phyloP scores from a whole-genome alignment of 148 eudicot genomes.

The Suaeda aralocaspica region DNA sequence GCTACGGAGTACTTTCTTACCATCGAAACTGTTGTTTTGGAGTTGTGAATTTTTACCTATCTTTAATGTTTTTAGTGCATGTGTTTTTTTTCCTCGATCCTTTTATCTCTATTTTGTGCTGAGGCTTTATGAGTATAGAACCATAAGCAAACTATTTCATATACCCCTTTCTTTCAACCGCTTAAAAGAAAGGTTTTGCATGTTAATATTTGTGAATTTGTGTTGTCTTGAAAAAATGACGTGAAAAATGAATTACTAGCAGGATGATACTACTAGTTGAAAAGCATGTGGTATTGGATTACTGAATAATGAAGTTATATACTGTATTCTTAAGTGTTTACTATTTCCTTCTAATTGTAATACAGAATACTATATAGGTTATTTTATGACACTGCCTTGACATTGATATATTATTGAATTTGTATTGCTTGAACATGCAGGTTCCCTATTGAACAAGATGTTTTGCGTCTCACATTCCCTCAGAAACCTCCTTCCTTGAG shows the following conservation, averaged over 20 bases:
- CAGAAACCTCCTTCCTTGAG: constrained; percentile 9
- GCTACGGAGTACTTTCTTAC: too few relatives aligned
- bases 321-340: too few relatives aligned
- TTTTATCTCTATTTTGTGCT: not conserved
- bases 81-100: not conserved
- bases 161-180: not conserved
- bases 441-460: constrained; percentile 7
- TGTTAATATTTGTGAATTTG: not conserved
- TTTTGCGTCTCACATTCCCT: not conserved
- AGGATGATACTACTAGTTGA: not conserved
- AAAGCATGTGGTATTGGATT: not conserved
- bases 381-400: not conserved
- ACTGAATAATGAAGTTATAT: not conserved
- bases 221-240: not conserved
- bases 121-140: not conserved
- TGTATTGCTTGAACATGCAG: constrained; percentile 14
- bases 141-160: too few relatives aligned
- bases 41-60: not conserved
- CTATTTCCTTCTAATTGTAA: not conserved
- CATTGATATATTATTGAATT: not conserved
- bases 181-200: not conserved
- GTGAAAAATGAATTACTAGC: not conserved
- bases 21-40: not conserved
- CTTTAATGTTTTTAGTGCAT: not conserved
- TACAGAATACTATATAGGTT: not conserved